Percentiles rank a stretch among this genome's conserved stretches.
Evolutionary conservation across 805 yeast species (phyloP).

Genomic region (Candida parachauliodes): DNA sequence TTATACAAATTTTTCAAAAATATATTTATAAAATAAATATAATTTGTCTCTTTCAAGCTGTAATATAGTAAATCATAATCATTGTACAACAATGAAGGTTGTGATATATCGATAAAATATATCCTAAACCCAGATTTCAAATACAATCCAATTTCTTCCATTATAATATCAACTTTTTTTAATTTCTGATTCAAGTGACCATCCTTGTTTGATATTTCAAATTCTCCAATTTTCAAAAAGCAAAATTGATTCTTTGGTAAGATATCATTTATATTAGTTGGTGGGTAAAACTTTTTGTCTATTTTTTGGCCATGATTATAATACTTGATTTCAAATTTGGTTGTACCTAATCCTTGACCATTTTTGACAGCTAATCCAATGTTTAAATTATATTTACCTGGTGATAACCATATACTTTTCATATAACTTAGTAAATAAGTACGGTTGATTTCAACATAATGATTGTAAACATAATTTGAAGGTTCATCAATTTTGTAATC

Average conservation of each 20-base stretch:
- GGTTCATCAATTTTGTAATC: slow-evolving; percentile 49
- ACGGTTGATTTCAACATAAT: slow-evolving; percentile 46
- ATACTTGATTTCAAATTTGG: slow-evolving; percentile 46
- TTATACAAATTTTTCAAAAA: slow-evolving; percentile 46
- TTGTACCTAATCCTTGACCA: slow-evolving; percentile 56
- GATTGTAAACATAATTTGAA: slow-evolving; percentile 38
- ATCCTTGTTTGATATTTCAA: slow-evolving; percentile 25
- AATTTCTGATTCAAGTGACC: slow-evolving; percentile 17
- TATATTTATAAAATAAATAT: slow-evolving; percentile 40
- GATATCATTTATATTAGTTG: slow-evolving; percentile 53
- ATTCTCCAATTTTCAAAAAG: slow-evolving; percentile 49
- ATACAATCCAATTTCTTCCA: slow-evolving; percentile 57
- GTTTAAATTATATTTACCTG: slow-evolving; percentile 49
- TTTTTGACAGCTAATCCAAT: slow-evolving; percentile 51
- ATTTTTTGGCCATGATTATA: slow-evolving; percentile 23
- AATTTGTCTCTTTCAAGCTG: slow-evolving; percentile 38
- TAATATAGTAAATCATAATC: slow-evolving; percentile 42
- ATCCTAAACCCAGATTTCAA: slow-evolving; percentile 50
- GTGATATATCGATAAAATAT: slow-evolving; percentile 41
- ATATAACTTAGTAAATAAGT: slow-evolving; percentile 47
- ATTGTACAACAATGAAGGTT: slow-evolving; percentile 38
- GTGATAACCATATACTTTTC: slow-evolving; percentile 43
- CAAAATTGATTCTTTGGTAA: slow-evolving; percentile 51
- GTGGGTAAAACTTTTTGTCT: slow-evolving; percentile 47
- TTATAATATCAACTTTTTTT: slow-evolving; percentile 37